Base-by-base conservation (phyloP, 768 basidiomycete species). In the Chalciporus piperatus region DNA sequence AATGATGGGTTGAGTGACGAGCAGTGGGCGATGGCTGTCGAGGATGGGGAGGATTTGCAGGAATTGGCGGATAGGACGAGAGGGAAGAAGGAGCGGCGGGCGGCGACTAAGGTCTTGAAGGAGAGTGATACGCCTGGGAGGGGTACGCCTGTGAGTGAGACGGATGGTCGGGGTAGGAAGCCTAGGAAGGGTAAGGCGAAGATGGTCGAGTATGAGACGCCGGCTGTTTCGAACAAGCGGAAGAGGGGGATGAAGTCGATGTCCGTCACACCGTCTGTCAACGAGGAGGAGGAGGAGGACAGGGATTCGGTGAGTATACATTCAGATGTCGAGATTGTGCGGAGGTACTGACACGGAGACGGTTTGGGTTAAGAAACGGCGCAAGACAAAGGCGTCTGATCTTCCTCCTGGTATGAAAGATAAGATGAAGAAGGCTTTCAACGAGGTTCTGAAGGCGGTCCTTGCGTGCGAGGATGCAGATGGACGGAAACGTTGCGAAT, bases 1-100 rank as follows among this genome's bases (percentile, higher is more conserved):
- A 95, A 88, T 52, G 96, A 98, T 64, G 94, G 94, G 14, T 76
- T 98, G 50, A 87, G 84, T 47, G 96, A 98, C 59, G 96, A 97
- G 63, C 87, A 94, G 59, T 97, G 92, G 88, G 83, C 92, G 28
- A 79, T 89, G 79, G 87, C 89, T 46, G 71, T 90, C 41, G 88
- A 91, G 64, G 88, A 90, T 9, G 89, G 88, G 22, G 87, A 90
- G 65, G 89, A 91, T 61, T 62, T 90, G 35, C 79, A 87, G 55
- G 87, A 89, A 67, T 72, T 90, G 30, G 75, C 80, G 9, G 88
- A 89, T 55, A 80, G 77, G 54, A 70, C 79, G 12, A 74, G 82
- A 46, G 84, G 82, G 50, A 84, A 76, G 71, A 85, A 84, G 59
- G 83, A 84, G 38, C 75, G 85, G 52, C 80, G 86, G 25, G 75